Percentiles rank a stretch among this genome's conserved stretches.
phyloP scores from a whole-genome alignment of 345 rosid species.

The Arabis alpina region DNA sequence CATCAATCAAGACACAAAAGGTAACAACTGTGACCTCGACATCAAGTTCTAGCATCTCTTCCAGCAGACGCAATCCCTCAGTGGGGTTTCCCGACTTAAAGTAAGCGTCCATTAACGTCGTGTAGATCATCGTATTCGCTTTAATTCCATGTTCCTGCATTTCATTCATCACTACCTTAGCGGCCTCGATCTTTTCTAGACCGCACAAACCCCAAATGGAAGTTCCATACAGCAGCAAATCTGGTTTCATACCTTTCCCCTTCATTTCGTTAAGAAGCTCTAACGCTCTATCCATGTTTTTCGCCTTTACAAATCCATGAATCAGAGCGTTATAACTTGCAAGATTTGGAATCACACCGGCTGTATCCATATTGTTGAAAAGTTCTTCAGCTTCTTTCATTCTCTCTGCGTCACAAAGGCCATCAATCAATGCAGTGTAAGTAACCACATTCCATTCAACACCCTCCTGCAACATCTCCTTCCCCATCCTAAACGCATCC shows the following conservation, averaged over 20 bases:
- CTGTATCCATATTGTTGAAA: constrained; percentile 49
- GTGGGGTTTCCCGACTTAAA: constrained; percentile 56
- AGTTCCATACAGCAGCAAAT: constrained; percentile 65
- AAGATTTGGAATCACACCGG: constrained; percentile 57
- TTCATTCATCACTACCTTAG: constrained; percentile 50
- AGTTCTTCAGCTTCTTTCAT: constrained; percentile 63
- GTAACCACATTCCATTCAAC: constrained; percentile 62
- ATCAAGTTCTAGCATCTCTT: constrained; percentile 52
- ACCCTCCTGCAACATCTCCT: constrained; percentile 60
- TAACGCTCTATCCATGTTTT: constrained; percentile 56
- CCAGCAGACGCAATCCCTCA: constrained; percentile 55
- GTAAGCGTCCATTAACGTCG: constrained; percentile 65
- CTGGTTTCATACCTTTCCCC: constrained; percentile 53
- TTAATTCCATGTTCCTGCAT: constrained; percentile 58
- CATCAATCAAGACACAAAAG: constrained; percentile 70
- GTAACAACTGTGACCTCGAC: constrained; percentile 68
- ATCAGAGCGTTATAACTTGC: constrained; percentile 58
- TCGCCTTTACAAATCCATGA: constrained; percentile 63
- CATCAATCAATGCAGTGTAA: constrained; percentile 59
- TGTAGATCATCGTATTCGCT: constrained; percentile 57
- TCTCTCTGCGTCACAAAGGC: constrained; percentile 60
- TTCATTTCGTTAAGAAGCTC: constrained; percentile 58
- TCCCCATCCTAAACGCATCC: constrained; percentile 61
- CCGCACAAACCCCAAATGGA: constrained; percentile 63
- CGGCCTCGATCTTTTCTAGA: constrained; percentile 55